Evolutionary conservation across 495 filamentous ascomycete genomes (phyloP), one percentile per base, ranked within the genome.

Genomic region (Penicillium soppii): DNA sequence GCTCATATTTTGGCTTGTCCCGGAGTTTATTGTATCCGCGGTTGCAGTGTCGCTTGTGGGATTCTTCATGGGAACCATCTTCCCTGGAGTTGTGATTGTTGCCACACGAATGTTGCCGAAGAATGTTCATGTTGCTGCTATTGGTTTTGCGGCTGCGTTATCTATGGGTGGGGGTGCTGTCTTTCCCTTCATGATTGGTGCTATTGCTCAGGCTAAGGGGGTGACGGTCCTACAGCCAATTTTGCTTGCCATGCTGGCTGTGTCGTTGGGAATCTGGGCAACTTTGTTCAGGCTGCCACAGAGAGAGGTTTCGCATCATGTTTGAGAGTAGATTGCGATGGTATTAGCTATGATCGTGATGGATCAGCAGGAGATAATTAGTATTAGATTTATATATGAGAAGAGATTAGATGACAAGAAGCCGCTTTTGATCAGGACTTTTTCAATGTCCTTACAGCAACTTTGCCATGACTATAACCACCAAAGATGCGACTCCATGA

Each of bases 91-190:
- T 21, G 80, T 95, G 16, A 80, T 91, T 7, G 83, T 81, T 9
- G 80, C 84, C n/a, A 87, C 88, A 0, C 88, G 89, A 61, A 73
- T 92, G 12, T 74, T 94, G 13, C 89, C 89, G 3, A 73, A 72
- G 21, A 80, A 88, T 56, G 71, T 90, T 17, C 89, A 92, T 61
- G 85, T 92, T 32, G 80, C 79, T 41, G 83, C 85, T 6, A 86
- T 94, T 50, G 89, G 89, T 0, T 92, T 92, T 56, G 87, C 86
- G 5, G 84, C 86, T 27, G 88, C 89, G 0, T 83, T 90, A 62
- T 88, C 88, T 0, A 84, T 86, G 5, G 80, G 79, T 4, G 88
- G 88, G 0, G 88, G 81, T 2, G 84, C 86, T 0, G 58, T 90
- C 1, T 79, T 91, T 43, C 88, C 88, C 0, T 91, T 90, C 57